These are phyloP conservation scores for Anthoceros angustus DNA, from an alignment of 225 moss, liverwort and hornwort species.

Conservation along the genomic window DNA sequence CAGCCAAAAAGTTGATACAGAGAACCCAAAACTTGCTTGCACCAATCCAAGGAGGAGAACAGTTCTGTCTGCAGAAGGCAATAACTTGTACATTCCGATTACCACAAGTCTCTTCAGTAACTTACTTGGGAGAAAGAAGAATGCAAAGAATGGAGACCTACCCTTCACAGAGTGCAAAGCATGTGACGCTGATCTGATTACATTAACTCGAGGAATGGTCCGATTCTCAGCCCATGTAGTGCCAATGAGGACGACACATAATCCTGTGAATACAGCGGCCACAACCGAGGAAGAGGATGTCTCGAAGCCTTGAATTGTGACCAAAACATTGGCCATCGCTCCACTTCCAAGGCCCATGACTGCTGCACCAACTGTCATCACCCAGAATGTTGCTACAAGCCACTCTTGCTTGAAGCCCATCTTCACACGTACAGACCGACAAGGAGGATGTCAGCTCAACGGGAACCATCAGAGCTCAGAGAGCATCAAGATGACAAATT, in stretches of 20 bases:
- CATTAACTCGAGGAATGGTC: slow-evolving; percentile 22
- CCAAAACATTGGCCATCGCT: slow-evolving; percentile 37
- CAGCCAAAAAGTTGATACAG: slow-evolving; percentile 65
- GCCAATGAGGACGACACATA: slow-evolving; percentile 28
- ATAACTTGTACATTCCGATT: not conserved
- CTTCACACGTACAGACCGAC: slow-evolving; percentile 16
- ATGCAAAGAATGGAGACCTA: slow-evolving; percentile 10
- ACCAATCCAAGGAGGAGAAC: slow-evolving; percentile 65
- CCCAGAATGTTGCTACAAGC: slow-evolving; percentile 70
- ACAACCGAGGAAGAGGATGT: slow-evolving; percentile 36
- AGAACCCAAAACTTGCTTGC: slow-evolving; percentile 62
- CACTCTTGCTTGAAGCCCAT: slow-evolving; percentile 89
- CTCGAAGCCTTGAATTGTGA: slow-evolving; percentile 38
- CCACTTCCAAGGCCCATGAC: slow-evolving; percentile 40
- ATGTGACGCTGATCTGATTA: slow-evolving; percentile 27
- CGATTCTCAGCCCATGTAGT: slow-evolving; percentile 45
- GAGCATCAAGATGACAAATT: not conserved
- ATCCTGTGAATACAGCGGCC: slow-evolving; percentile 28
- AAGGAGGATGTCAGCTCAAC: not conserved
- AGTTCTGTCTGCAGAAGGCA: slow-evolving; percentile 51
- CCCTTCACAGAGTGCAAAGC: slow-evolving; percentile 37
- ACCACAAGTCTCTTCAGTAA: not conserved
- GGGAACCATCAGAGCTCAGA: not conserved
- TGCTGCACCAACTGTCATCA: slow-evolving; percentile 52
- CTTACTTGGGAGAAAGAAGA: not conserved